phyloP scores from a whole-genome alignment of 208 protist species.

The Trypanosomatidae sp. region DNA sequence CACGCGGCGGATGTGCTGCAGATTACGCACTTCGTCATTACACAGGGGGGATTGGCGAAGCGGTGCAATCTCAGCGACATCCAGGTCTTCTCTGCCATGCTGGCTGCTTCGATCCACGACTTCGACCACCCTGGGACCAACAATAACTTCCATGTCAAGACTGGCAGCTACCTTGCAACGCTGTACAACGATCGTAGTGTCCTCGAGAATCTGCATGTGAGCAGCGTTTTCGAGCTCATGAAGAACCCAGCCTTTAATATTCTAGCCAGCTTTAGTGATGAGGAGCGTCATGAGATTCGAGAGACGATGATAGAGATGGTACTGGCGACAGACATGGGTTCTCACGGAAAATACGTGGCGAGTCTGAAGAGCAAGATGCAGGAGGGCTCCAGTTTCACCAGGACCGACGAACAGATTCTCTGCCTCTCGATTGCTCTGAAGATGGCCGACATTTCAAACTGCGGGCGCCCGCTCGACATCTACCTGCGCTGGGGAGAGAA shows the following conservation, averaged over 20 bases:
- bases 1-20: constrained; percentile 93
- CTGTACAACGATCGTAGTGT: constrained; percentile 96
- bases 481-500: constrained; percentile 90
- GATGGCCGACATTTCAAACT: constrained; percentile 96
- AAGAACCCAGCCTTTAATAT: constrained; percentile 85
- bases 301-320: constrained; percentile 93
- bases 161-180: constrained; percentile 80
- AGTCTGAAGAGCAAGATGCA: constrained; percentile 68
- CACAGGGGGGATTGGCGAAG: constrained; percentile 65
- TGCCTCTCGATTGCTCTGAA: constrained; percentile 93
- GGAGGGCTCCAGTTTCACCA: constrained; percentile 60
- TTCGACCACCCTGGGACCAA: constrained; percentile 96
- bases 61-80: constrained; percentile 72
- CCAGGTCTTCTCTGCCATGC: constrained; percentile 89
- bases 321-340: constrained; percentile 94
- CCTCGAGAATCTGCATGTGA: constrained; percentile 95
- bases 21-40: constrained; percentile 87
- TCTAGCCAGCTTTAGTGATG: constrained; percentile 67
- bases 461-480: constrained; percentile 81
- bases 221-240: constrained; percentile 92
- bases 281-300: constrained; percentile 82
- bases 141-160: constrained; percentile 93
- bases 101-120: constrained; percentile 96
- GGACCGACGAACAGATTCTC: constrained; percentile 82
- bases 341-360: constrained; percentile 86